A percentile compares a stretch with the other conserved stretches of the same genome.
Evolutionary conservation across 345 rosid genomes (phyloP).

Genomic region (Luvunga scandens): DNA sequence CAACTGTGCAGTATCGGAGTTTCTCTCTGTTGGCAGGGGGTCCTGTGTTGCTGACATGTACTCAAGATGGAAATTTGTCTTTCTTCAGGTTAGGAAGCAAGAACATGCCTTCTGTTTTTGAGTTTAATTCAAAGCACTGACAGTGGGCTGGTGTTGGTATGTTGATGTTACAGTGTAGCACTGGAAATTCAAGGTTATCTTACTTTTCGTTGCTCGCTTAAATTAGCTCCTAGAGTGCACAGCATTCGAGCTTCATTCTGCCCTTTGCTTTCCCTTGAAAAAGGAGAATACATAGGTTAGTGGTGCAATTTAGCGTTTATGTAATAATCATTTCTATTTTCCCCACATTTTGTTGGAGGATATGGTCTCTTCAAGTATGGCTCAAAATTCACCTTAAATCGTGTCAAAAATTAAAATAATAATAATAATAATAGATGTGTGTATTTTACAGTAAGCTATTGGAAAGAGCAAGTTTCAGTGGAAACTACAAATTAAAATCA

Average conservation of each 20-base stretch:
- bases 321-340: neutral
- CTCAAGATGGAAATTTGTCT: constrained; percentile 82
- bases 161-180: constrained; percentile 61
- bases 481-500: neutral
- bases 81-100: constrained; percentile 70
- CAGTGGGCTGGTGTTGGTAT: constrained; percentile 4
- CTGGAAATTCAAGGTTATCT: constrained; percentile 82
- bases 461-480: neutral
- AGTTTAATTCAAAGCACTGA: constrained; percentile 5
- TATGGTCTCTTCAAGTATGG: neutral
- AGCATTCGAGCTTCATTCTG: constrained; percentile 80
- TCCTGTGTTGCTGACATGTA: constrained; percentile 87
- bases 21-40: constrained; percentile 87
- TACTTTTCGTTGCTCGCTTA: constrained; percentile 81
- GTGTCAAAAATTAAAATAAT: neutral
- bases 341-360: neutral
- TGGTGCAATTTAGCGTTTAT: neutral
- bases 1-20: constrained; percentile 88
- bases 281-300: constrained; percentile 92
- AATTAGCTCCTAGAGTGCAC: constrained; percentile 68
- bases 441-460: neutral
- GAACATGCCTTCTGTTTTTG: neutral
- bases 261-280: constrained; percentile 83
- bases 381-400: neutral
- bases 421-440: neutral